Base-by-base conservation (phyloP, 176 grass and related monocot genomes). In the Zoysia japonica region DNA sequence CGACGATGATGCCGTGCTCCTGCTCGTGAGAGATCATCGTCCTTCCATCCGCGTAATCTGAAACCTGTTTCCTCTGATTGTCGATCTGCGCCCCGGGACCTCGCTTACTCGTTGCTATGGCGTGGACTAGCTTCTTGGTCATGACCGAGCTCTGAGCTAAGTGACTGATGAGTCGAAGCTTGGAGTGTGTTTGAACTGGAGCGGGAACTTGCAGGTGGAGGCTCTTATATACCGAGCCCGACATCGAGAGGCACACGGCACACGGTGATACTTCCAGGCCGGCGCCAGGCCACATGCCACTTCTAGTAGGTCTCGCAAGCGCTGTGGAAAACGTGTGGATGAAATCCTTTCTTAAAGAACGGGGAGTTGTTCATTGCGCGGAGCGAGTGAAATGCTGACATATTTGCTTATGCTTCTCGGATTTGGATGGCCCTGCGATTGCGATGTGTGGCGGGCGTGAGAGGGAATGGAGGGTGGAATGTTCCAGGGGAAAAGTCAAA, bases 1-100 rank as follows among this genome's bases (percentile, higher is more conserved):
- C 84, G 2, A 97, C 89, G 19, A 92, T 94, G 83, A 94, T 75
- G 75, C 65, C 55, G 70, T 83, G 79, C 80, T 93, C 91, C 45
- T 91, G 78, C 78, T 90, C 89, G 0, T 11, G 39, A 1, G 87
- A 78, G 75, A 88, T 75, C 28, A 9, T 9, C 67, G 45, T 44
- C 70, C 65, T 59, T 3, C 77, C 5, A 11, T 51, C 20, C n/a
- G 61, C 70, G 0, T 20, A 46, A 0, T 50, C 19, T 3, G 45
- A 4, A 9, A 19, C 0, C 62, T 75, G 35, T 17, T 11, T 64
- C 47, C 72, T 8, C 17, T 35, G 71, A 5, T 65, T 65, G 3
- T 71, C 40, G 20, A 78, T 10, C 5, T 60, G 52, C 2, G 53
- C 39, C 72, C 79, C 15, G 77, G 7, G 51, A 47, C 61, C 76